Percentiles rank a stretch among this genome's conserved stretches.
Conservation (phyloP, 805 yeast species). For the Cyberlindnera misumaiensis region DNA sequence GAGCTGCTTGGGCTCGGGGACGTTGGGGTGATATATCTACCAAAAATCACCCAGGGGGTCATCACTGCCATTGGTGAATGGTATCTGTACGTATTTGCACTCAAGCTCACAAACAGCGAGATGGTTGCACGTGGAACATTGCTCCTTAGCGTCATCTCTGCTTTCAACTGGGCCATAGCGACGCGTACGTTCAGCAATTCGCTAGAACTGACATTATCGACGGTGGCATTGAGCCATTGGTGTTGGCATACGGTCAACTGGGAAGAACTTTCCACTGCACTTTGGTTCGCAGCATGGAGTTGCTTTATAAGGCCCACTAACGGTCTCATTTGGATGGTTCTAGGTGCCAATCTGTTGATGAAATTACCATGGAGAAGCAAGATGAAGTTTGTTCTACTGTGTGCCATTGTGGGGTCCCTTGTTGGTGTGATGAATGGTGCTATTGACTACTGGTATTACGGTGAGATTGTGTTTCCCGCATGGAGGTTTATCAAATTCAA, state of each 20-base stretch:
- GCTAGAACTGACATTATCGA: conserved; percentile 67
- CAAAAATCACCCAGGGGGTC: conserved; percentile 63
- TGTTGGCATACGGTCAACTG: conserved; percentile 39
- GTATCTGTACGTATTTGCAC: conserved; percentile 43
- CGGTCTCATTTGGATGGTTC: conserved; percentile 62
- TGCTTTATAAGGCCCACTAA: conserved; percentile 84
- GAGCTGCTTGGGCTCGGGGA: conserved; percentile 28
- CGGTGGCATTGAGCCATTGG: conserved; percentile 65
- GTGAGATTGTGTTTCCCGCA: conserved; percentile 50
- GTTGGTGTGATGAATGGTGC: conserved; percentile 32
- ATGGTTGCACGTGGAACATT: conserved; percentile 37
- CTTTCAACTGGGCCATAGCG: conserved; percentile 75
- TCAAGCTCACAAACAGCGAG: conserved; percentile 26
- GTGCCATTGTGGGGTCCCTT: conserved; percentile 16
- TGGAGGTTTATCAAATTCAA: conserved; percentile 72
- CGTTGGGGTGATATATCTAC: conserved; percentile 40
- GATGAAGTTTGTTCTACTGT: conserved; percentile 12
- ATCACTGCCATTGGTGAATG: conserved; percentile 71
- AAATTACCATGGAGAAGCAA: conserved; percentile 7
- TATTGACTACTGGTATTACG: conserved; percentile 59
- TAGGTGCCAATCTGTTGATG: conserved; percentile 35
- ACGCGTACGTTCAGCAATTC: conserved; percentile 85
- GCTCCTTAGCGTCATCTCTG: conserved; percentile 48
- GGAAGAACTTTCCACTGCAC: conserved; percentile 27
- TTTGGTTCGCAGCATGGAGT: conserved; percentile 49